These are phyloP conservation scores for Fomitopsis pinicola DNA, from an alignment of 1,284 basidiomycete species.

Conservation along the genomic window DNA sequence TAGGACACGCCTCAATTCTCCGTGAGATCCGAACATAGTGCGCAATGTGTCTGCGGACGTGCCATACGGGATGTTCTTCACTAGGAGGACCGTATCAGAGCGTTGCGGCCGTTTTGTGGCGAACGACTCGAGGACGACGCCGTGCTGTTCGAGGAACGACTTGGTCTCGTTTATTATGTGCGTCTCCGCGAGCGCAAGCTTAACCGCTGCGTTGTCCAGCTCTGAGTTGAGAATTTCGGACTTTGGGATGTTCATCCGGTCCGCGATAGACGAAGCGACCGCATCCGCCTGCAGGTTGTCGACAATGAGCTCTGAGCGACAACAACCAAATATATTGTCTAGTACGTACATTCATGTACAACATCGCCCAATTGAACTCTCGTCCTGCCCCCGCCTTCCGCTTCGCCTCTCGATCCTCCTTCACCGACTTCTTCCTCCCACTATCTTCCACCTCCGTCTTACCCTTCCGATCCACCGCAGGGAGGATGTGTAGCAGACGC, in stretches of 20 bases:
- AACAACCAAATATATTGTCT: slow-evolving; percentile 12
- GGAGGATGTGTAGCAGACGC: slow-evolving; percentile 85
- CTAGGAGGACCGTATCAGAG: slow-evolving; percentile 83
- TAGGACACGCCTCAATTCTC: slow-evolving; percentile 72
- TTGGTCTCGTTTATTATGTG: slow-evolving; percentile 96
- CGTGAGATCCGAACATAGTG: slow-evolving; percentile 78
- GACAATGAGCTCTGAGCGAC: slow-evolving; percentile 1
- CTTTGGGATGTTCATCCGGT: slow-evolving; percentile 54
- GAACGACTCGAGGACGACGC: slow-evolving; percentile 60
- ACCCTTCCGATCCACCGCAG: slow-evolving; percentile 66
- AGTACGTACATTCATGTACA: slow-evolving; percentile 93
- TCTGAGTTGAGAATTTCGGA: slow-evolving; percentile 83
- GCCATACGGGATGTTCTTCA: slow-evolving; percentile 97
- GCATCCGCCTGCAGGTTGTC: slow-evolving; percentile 50
- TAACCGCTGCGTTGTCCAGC: slow-evolving; percentile 79
- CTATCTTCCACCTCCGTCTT: slow-evolving; percentile 40
- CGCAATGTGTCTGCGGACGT: slow-evolving; percentile 74
- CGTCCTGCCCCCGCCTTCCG: slow-evolving; percentile 72
- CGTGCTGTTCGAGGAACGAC: slow-evolving; percentile 76
- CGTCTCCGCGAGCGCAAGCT: slow-evolving; percentile 94
- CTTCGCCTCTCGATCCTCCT: slow-evolving; percentile 68
- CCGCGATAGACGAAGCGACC: slow-evolving; percentile 33
- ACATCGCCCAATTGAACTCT: slow-evolving; percentile 94
- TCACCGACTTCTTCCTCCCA: slow-evolving; percentile 52
- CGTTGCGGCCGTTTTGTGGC: slow-evolving; percentile 42